These are phyloP conservation scores for Hippophae tibetana DNA, from an alignment of 306 rosid species.

Conservation along the genomic window DNA sequence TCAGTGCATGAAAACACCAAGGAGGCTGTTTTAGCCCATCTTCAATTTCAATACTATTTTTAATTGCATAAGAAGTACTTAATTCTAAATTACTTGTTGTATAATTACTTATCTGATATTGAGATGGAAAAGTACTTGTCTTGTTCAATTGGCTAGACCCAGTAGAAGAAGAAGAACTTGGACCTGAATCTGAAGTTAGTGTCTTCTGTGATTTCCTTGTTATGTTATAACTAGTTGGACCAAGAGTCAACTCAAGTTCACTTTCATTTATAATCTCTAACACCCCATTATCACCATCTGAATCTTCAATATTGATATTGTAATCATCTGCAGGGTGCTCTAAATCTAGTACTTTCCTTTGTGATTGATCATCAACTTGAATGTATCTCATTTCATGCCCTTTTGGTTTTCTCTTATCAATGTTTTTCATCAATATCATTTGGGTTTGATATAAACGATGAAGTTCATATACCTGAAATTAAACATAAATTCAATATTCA, in stretches of 20 bases:
- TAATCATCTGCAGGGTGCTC: slow-evolving; percentile 44
- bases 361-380: slow-evolving; percentile 23
- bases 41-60: slow-evolving; percentile 25
- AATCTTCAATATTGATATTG: slow-evolving; percentile 20
- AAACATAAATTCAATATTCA: background rate
- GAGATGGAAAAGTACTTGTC: slow-evolving; percentile 23
- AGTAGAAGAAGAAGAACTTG: slow-evolving; percentile 62
- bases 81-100: background rate
- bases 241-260: slow-evolving; percentile 67
- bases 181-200: slow-evolving; percentile 46
- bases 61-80: slow-evolving; percentile 8
- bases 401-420: slow-evolving; percentile 28
- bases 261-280: slow-evolving; percentile 59
- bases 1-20: slow-evolving; percentile 60
- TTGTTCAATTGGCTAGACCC: slow-evolving; percentile 62
- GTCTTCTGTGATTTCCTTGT: slow-evolving; percentile 44
- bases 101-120: slow-evolving; percentile 12
- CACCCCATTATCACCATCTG: slow-evolving; percentile 20
- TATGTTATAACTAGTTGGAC: slow-evolving; percentile 51
- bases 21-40: slow-evolving; percentile 51
- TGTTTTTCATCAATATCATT: slow-evolving; percentile 62
- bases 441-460: slow-evolving; percentile 78
- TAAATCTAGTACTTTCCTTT: slow-evolving; percentile 45
- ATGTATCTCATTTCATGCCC: slow-evolving; percentile 33
- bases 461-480: slow-evolving; percentile 66